Evolutionary conservation across 305 asterid genomes (phyloP).

Genomic region (Stenogyne calaminthoides): DNA sequence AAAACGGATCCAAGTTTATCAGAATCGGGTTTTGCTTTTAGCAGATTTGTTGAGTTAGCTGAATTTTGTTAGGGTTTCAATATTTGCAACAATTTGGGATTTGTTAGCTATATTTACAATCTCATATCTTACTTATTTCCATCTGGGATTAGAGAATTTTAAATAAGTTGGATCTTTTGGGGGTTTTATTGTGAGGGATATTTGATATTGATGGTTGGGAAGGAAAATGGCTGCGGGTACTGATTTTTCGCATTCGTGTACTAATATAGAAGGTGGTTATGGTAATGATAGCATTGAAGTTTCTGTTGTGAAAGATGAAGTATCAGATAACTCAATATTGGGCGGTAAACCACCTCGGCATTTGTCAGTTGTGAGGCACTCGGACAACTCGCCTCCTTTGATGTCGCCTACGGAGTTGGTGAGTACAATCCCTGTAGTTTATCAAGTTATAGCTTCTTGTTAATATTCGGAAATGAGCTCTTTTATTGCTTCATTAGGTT

Average conservation of each 20-base stretch:
- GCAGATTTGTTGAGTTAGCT: constrained; percentile 16
- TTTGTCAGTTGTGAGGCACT: constrained; percentile 53
- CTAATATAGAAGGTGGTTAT: constrained; percentile 42
- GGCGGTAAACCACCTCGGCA: constrained; percentile 64
- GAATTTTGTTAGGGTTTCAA: background rate
- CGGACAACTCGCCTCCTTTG: constrained; percentile 46
- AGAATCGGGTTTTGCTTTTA: constrained; percentile 10
- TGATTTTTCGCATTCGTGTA: constrained; percentile 47
- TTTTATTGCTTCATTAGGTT: background rate
- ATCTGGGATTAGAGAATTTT: constrained; percentile 22
- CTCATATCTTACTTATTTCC: constrained; percentile 1
- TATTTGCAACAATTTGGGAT: background rate
- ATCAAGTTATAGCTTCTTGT: background rate
- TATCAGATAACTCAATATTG: constrained; percentile 43
- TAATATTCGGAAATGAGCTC: background rate
- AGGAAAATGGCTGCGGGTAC: constrained; percentile 62
- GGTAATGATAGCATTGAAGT: constrained; percentile 34
- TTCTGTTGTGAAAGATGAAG: constrained; percentile 42
- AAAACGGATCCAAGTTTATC: constrained; percentile 1
- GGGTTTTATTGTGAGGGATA: constrained; percentile 27
- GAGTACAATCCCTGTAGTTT: constrained; percentile 24
- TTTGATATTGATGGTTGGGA: constrained; percentile 38
- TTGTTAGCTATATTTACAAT: background rate
- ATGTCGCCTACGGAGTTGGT: constrained; percentile 52
- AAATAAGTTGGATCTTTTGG: constrained; percentile 25